Percentiles rank a stretch among this genome's conserved stretches.
Evolutionary conservation across 1,284 basidiomycete species (phyloP).

Genomic region (Tilletia caries): DNA sequence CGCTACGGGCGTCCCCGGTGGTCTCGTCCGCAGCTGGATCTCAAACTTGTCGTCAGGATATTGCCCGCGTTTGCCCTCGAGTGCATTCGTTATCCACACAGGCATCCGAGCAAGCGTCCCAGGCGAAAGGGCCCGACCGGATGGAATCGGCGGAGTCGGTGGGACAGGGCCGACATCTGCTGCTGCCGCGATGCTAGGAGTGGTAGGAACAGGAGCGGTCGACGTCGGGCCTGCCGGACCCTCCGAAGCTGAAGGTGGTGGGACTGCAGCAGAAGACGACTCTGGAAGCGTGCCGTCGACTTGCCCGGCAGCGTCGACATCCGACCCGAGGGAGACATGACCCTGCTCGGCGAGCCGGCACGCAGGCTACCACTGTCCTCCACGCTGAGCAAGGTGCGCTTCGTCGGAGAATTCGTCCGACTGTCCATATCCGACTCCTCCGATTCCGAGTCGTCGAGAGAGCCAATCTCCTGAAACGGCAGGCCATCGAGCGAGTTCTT

Average conservation of each 20-base stretch:
- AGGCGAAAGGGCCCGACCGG: background rate
- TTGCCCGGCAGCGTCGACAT: background rate
- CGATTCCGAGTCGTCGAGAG: conserved; percentile 34
- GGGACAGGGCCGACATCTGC: too few species aligned
- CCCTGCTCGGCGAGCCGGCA: conserved; percentile 1
- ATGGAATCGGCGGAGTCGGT: background rate
- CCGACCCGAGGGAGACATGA: background rate
- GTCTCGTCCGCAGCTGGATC: conserved; percentile 27
- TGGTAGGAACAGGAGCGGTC: background rate
- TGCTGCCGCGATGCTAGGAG: background rate
- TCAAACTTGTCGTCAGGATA: conserved; percentile 78
- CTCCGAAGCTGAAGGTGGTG: too few species aligned
- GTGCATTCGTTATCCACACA: conserved; percentile 67
- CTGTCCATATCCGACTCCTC: conserved; percentile 14
- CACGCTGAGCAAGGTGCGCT: background rate
- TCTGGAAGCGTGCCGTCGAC: background rate
- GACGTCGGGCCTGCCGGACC: background rate
- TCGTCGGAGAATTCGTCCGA: conserved; percentile 11
- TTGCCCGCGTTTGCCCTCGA: conserved; percentile 65
- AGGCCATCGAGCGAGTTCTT: conserved; percentile 21
- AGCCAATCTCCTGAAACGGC: conserved; percentile 45
- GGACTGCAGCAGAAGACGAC: too few species aligned
- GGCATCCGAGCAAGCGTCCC: conserved; percentile 55
- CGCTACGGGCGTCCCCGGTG: conserved; percentile 28
- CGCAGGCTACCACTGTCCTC: background rate